Evolutionary conservation across 495 filamentous ascomycete species (phyloP), one percentile per base, ranked within the genome.

Genomic region (Daldinia concentrica): DNA sequence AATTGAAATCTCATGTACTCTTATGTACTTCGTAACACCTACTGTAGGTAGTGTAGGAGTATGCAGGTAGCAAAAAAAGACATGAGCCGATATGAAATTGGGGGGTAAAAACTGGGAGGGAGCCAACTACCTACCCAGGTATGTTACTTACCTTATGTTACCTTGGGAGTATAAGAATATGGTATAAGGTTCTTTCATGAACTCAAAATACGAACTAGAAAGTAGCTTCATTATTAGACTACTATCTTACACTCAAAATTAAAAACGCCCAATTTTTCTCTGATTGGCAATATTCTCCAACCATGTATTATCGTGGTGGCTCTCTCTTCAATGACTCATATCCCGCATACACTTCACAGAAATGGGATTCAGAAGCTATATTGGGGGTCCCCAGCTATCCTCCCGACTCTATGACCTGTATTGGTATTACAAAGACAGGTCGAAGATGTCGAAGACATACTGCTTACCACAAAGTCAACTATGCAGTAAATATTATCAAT

Each of bases 301-400:
- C 22, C 6, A 71, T 71, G 62, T 17, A 39, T 39, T 62, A 32
- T 37, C 54, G 6, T 17, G 22, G 15, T 9, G 22, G 27, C 24
- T 36, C 61, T 9, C n/a, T 50, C 2, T 48, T 24, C 22, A 6
- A 19, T 24, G 14, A 7, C 19, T 26, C 51, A 51, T 45, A 61
- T n/a, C 6, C 22, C 17, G 32, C 30, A 27, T 26, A 52, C 2
- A 37, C 19, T 9, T 15, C 50, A 2, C 50, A 41, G n/a, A n/a
- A 19, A 43, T 71, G 68, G 68, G 68, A 71, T 34, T 62, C 62
- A 22, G 51, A 66, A n/a, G 39, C 3, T 36, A 58, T 66, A 5
- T 39, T 71, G 6, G 22, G 19, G 14, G 29, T 69, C 30, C 19
- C 19, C 60, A 58, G 54, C 41, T 2, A 7, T 1, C 7, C 29